Evolutionary conservation across 805 yeast species (phyloP).

Genomic region (Cyberlindnera amylophila): DNA sequence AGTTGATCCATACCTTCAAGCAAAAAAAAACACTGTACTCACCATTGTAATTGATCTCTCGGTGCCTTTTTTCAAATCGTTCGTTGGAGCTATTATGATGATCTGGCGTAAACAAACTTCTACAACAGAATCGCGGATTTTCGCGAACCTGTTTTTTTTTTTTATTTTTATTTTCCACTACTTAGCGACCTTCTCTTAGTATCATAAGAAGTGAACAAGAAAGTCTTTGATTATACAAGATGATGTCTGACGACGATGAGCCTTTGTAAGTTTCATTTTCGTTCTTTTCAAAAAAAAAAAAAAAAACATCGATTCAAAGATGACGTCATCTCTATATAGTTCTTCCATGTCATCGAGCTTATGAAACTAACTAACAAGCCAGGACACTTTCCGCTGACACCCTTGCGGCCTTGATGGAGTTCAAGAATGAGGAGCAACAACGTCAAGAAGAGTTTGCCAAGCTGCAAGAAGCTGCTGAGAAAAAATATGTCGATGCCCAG

Average conservation of each 20-base stretch:
- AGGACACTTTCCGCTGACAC: slow-evolving; percentile 43
- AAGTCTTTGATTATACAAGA: too few species aligned
- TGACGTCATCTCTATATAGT: background rate
- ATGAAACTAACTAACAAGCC: background rate
- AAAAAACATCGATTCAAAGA: background rate
- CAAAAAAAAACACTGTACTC: too few species aligned
- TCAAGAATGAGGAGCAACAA: slow-evolving; percentile 54
- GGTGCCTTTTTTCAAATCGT: background rate
- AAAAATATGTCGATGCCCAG: slow-evolving; percentile 28
- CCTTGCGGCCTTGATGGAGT: slow-evolving; percentile 53
- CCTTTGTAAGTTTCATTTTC: slow-evolving; percentile 11
- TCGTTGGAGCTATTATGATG: background rate
- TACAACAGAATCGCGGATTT: background rate
- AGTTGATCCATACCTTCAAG: too few species aligned
- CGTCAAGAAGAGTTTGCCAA: slow-evolving; percentile 57
- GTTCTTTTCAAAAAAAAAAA: background rate
- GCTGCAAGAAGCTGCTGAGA: slow-evolving; percentile 66
- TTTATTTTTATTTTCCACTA: background rate
- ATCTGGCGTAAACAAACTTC: too few species aligned
- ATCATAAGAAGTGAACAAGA: too few species aligned
- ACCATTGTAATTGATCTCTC: background rate
- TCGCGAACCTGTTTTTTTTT: background rate
- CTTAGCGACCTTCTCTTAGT: background rate
- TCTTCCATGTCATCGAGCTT: too few species aligned
- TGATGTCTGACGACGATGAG: slow-evolving; percentile 21